Evolutionary conservation across 2,329 filamentous ascomycete species (phyloP).

Genomic region (Sarocladium kiliense): DNA sequence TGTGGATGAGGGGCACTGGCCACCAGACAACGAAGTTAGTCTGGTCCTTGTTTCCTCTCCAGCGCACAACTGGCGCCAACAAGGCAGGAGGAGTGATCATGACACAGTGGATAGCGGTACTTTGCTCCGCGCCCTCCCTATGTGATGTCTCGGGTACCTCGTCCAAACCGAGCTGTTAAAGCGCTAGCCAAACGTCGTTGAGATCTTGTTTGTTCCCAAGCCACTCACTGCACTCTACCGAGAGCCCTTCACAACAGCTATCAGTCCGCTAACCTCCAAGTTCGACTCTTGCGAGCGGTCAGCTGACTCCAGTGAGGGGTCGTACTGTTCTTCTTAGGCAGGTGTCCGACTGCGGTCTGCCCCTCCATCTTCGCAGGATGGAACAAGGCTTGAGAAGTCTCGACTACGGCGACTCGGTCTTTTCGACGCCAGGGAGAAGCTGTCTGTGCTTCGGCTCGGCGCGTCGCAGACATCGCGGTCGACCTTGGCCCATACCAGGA

Average conservation of each 20-base stretch:
- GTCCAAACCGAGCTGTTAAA: not conserved
- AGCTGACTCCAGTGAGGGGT: not conserved
- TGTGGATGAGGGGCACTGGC: not conserved
- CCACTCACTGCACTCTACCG: too few species aligned
- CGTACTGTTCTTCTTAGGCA: not conserved
- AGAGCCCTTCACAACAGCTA: too few species aligned
- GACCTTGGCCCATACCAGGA: not conserved
- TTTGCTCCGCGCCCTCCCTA: not conserved
- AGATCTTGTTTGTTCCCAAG: not conserved
- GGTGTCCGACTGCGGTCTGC: not conserved
- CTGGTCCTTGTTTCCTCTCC: not conserved
- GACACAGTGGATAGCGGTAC: not conserved
- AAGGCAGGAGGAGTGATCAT: not conserved
- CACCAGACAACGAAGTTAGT: too few species aligned
- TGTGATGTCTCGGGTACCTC: not conserved
- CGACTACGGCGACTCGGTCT: not conserved
- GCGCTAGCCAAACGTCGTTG: not conserved
- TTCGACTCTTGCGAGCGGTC: not conserved
- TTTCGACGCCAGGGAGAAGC: not conserved
- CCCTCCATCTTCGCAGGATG: not conserved
- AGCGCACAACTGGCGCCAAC: not conserved
- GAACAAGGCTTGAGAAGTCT: not conserved
- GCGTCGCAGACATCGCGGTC: not conserved
- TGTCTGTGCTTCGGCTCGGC: constrained; percentile 1
- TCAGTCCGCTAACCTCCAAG: not conserved